A percentile compares a stretch with the other conserved stretches of the same genome.
Evolutionary conservation across 352 stramenopile species (phyloP).

Genomic region (Globisporangium barbulae): DNA sequence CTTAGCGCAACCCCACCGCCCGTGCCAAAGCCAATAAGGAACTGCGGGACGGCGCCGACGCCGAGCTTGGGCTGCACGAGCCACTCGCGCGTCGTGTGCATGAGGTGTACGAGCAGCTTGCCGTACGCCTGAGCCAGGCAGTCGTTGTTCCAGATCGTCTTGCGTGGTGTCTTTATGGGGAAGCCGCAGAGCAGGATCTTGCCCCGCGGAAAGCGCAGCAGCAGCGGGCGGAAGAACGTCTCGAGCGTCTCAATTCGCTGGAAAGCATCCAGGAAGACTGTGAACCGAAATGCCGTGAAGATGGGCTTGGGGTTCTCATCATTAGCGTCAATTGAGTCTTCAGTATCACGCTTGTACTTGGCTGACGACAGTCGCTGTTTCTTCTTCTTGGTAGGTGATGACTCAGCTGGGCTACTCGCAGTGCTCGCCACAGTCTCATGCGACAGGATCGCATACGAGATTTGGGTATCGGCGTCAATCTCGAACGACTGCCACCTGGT

Average conservation of each 20-base stretch:
- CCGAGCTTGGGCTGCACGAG: slow-evolving; percentile 73
- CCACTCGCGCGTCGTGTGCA: slow-evolving; percentile 55
- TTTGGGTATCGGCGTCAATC: slow-evolving; percentile 37
- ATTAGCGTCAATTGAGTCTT: slow-evolving; percentile 17
- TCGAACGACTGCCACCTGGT: slow-evolving; percentile 37
- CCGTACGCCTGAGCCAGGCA: slow-evolving; percentile 41
- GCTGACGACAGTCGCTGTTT: background rate
- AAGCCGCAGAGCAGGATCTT: slow-evolving; percentile 69
- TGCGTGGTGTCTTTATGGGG: slow-evolving; percentile 30
- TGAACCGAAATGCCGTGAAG: slow-evolving; percentile 44
- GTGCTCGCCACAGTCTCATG: slow-evolving; percentile 17
- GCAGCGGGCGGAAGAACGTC: slow-evolving; percentile 50
- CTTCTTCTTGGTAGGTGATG: background rate
- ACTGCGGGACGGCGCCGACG: slow-evolving; percentile 55
- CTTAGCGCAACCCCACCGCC: slow-evolving; percentile 47
- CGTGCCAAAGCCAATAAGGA: slow-evolving; percentile 61
- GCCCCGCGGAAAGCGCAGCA: slow-evolving; percentile 55
- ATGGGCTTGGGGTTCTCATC: slow-evolving; percentile 5
- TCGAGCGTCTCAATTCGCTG: slow-evolving; percentile 59
- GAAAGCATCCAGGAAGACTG: slow-evolving; percentile 64
- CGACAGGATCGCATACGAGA: slow-evolving; percentile 51
- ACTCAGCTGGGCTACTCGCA: background rate
- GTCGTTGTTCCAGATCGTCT: slow-evolving; percentile 48
- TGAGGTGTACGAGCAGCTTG: slow-evolving; percentile 48
- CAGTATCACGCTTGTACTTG: slow-evolving; percentile 1